Conservation (phyloP, 108 stramenopile species). For the Poteriospumella lacustris region DNA sequence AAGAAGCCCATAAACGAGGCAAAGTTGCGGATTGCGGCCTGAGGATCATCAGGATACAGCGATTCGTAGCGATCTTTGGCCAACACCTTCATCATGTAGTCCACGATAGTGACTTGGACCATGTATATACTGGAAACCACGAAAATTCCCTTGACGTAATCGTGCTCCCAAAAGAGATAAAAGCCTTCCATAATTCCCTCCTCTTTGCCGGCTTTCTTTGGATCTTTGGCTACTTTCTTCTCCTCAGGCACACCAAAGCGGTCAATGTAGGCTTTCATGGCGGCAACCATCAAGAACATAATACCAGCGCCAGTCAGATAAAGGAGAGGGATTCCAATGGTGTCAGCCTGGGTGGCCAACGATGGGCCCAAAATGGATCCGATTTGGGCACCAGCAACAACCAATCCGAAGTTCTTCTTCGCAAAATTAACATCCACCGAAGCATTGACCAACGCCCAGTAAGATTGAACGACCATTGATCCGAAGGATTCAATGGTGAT, state of each 20-base stretch:
- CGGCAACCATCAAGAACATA: conserved; percentile 77
- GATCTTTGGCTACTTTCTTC: conserved; percentile 51
- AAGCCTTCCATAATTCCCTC: conserved; percentile 87
- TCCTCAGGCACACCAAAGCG: conserved; percentile 60
- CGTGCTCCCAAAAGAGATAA: conserved; percentile 75
- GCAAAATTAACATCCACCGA: conserved; percentile 79
- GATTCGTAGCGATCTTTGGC: conserved; percentile 74
- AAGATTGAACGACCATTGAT: conserved; percentile 82
- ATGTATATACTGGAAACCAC: conserved; percentile 92
- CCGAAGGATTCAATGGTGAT: conserved; percentile 91
- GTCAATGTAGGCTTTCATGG: conserved; percentile 77
- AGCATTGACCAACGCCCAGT: conserved; percentile 92
- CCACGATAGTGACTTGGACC: conserved; percentile 95
- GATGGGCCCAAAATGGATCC: conserved; percentile 88
- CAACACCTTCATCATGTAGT: conserved; percentile 92
- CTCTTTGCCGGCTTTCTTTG: conserved; percentile 51
- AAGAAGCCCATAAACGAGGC: conserved; percentile 90
- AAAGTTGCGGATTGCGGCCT: conserved; percentile 45
- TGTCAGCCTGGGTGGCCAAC: conserved; percentile 67
- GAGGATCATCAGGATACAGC: conserved; percentile 66
- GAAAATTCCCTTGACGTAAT: conserved; percentile 95
- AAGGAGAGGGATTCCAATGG: conserved; percentile 67
- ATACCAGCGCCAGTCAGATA: conserved; percentile 70
- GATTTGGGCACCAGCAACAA: conserved; percentile 87
- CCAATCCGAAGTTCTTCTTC: conserved; percentile 85